phyloP scores from a whole-genome alignment of 2,329 filamentous ascomycete species.

The Fonsecaea nubica region DNA sequence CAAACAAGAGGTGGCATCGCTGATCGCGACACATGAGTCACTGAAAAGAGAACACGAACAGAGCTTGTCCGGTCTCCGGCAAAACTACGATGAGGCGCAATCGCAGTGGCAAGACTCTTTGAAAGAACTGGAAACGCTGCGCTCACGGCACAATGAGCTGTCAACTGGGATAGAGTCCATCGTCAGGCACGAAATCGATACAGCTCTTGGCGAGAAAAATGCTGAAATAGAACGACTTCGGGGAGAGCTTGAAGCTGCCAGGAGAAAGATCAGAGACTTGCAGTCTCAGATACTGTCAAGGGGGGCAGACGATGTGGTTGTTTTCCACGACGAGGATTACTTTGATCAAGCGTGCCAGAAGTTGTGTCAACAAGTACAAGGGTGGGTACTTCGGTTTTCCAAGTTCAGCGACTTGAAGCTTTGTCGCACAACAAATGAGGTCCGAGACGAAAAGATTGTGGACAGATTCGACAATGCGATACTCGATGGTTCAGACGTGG shows the following conservation, averaged over 20 bases:
- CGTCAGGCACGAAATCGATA: slow-evolving; percentile 66
- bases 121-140: slow-evolving; percentile 72
- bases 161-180: slow-evolving; percentile 68
- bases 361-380: slow-evolving; percentile 92
- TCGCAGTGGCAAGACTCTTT: slow-evolving; percentile 65
- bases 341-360: slow-evolving; percentile 94
- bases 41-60: slow-evolving; percentile 77
- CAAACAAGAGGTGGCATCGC: slow-evolving; percentile 77
- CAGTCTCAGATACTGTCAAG: slow-evolving; percentile 63
- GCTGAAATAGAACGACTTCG: slow-evolving; percentile 80
- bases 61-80: slow-evolving; percentile 71
- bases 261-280: slow-evolving; percentile 64
- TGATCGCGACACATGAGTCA: slow-evolving; percentile 83
- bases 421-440: slow-evolving; percentile 80
- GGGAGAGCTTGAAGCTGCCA: slow-evolving; percentile 75
- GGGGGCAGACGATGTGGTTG: slow-evolving; percentile 72
- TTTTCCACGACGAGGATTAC: slow-evolving; percentile 86
- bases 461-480: slow-evolving; percentile 93
- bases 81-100: slow-evolving; percentile 64
- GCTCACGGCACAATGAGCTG: slow-evolving; percentile 67
- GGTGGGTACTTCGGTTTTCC: slow-evolving; percentile 97
- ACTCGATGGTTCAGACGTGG: slow-evolving; percentile 91
- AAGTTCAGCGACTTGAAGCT: slow-evolving; percentile 94
- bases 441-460: slow-evolving; percentile 90
- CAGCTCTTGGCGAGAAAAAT: slow-evolving; percentile 79